Evolutionary conservation across 495 filamentous ascomycete genomes (phyloP).

Genomic region (Neurospora sp.): DNA sequence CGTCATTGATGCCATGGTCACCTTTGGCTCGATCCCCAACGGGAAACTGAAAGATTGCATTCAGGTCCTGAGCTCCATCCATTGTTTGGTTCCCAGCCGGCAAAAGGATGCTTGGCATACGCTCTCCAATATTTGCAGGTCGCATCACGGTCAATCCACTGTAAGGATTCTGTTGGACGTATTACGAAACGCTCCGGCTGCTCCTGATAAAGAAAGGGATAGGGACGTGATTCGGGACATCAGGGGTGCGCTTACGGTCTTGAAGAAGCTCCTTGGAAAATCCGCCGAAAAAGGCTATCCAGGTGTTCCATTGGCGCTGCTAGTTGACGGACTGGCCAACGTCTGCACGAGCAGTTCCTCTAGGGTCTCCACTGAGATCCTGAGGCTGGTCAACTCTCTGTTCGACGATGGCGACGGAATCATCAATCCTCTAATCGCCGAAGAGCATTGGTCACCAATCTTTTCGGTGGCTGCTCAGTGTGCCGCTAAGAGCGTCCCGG

Average conservation of each 20-base stretch:
- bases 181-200: slow-evolving; percentile 39
- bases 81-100: slow-evolving; percentile 59
- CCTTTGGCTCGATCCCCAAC: slow-evolving; percentile 65
- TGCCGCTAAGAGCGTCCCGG: slow-evolving; percentile 25
- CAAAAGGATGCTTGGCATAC: slow-evolving; percentile 65
- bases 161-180: slow-evolving; percentile 55
- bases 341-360: slow-evolving; percentile 44
- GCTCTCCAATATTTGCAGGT: slow-evolving; percentile 66
- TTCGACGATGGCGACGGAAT: slow-evolving; percentile 32
- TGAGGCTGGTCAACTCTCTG: slow-evolving; percentile 42
- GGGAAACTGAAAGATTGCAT: slow-evolving; percentile 57
- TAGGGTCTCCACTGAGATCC: slow-evolving; percentile 41
- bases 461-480: slow-evolving; percentile 36
- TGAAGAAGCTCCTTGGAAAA: slow-evolving; percentile 54
- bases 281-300: slow-evolving; percentile 54
- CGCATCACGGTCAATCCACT: slow-evolving; percentile 64
- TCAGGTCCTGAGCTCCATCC: slow-evolving; percentile 71
- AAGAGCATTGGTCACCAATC: slow-evolving; percentile 44
- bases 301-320: slow-evolving; percentile 41
- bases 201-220: slow-evolving; percentile 45
- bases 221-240: slow-evolving; percentile 39
- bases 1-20: slow-evolving; percentile 70
- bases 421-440: slow-evolving; percentile 34
- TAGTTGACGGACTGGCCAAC: slow-evolving; percentile 48
- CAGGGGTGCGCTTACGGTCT: slow-evolving; percentile 56